phyloP scores from a whole-genome alignment of 2,329 filamentous ascomycete genomes.

The Lasiodiplodia hormozganensis region DNA sequence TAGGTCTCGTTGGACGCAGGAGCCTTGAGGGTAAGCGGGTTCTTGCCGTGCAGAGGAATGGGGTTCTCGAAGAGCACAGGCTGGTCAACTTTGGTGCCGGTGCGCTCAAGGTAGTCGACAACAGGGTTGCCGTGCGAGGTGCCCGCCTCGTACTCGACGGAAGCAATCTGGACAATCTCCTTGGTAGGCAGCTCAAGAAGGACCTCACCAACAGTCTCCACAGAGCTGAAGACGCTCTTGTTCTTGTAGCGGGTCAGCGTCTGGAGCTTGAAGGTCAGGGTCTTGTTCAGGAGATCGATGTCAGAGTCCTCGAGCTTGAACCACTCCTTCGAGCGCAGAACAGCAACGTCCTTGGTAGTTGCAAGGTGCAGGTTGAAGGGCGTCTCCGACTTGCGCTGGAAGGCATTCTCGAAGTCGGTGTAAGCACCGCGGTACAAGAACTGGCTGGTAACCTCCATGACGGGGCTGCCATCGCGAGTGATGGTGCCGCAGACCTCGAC shows the following conservation, averaged over 20 bases:
- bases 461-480: conserved; percentile 77
- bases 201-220: conserved; percentile 91
- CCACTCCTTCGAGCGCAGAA: conserved; percentile 97
- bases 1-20: conserved; percentile 98
- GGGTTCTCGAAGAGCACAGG: conserved; percentile 97
- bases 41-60: conserved; percentile 93
- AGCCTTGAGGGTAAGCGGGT: conserved; percentile 84
- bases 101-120: conserved; percentile 90
- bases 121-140: conserved; percentile 95
- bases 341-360: conserved; percentile 88
- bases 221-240: conserved; percentile 86
- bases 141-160: conserved; percentile 92
- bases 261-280: conserved; percentile 93
- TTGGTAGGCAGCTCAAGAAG: conserved; percentile 94
- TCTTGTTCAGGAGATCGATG: conserved; percentile 89
- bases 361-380: conserved; percentile 91
- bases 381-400: conserved; percentile 95
- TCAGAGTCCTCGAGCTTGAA: conserved; percentile 87
- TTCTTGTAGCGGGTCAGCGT: conserved; percentile 95
- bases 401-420: conserved; percentile 95
- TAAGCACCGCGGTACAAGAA: conserved; percentile 96
- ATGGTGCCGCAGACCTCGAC: conserved; percentile 99
- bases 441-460: conserved; percentile 99
- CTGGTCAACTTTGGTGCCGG: conserved; percentile 92
- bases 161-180: conserved; percentile 96